phyloP scores from a whole-genome alignment of 2,329 filamentous ascomycete species.

The Fusarium chuoi region DNA sequence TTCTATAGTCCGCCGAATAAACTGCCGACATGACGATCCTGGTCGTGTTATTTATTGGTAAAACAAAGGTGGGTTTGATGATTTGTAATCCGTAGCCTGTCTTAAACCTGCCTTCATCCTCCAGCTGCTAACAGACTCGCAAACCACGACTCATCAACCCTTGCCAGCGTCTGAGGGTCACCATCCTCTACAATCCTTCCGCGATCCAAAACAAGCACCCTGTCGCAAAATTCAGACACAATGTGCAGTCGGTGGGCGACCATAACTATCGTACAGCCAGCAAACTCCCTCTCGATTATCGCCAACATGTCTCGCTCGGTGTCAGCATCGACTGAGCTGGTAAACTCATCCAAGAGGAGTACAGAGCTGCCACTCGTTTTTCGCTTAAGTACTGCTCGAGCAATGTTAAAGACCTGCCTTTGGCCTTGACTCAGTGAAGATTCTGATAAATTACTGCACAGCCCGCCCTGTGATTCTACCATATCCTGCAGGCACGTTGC shows the following conservation, averaged over 20 bases:
- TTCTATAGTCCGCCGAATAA: accelerated
- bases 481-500: not conserved
- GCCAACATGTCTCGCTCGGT: not conserved
- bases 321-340: not conserved
- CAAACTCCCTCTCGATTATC: not conserved
- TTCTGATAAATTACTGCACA: not conserved
- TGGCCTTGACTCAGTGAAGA: not conserved
- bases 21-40: too few relatives aligned
- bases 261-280: not conserved
- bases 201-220: not conserved
- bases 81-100: not conserved
- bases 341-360: not conserved
- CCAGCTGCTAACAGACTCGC: not conserved
- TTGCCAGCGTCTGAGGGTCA: not conserved
- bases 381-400: not conserved
- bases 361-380: not conserved
- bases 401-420: not conserved
- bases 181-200: not conserved
- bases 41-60: too few relatives aligned
- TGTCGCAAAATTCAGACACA: not conserved
- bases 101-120: not conserved
- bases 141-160: not conserved
- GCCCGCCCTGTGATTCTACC: not conserved
- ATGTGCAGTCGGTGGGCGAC: not conserved
- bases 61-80: accelerated